phyloP scores from a whole-genome alignment of 257 asterid species.

The Leonotis leonurus region DNA sequence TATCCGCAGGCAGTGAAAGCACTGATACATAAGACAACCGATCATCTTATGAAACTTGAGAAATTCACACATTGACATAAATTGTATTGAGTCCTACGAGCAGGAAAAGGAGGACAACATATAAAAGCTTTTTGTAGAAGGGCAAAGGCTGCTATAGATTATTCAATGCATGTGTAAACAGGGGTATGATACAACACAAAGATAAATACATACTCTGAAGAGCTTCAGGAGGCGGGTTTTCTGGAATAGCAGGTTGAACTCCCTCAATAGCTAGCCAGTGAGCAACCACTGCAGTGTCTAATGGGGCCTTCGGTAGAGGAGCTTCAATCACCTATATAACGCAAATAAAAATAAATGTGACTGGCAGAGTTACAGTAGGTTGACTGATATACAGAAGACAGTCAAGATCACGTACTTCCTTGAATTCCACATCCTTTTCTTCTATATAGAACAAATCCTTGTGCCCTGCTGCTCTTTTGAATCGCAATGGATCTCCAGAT shows the following conservation, averaged over 20 bases:
- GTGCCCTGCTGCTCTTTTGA: conserved; percentile 89
- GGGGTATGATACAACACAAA: background rate
- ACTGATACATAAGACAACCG: conserved; percentile 29
- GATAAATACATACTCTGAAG: conserved; percentile 34
- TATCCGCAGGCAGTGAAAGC: conserved; percentile 59
- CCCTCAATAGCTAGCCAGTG: conserved; percentile 98
- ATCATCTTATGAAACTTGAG: conserved; percentile 10
- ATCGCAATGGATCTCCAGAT: conserved; percentile 75
- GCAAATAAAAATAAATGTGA: conserved; percentile 12
- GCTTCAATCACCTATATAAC: conserved; percentile 79
- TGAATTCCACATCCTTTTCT: conserved; percentile 86
- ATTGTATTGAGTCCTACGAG: background rate
- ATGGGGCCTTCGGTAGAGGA: conserved; percentile 88
- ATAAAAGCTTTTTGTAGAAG: background rate
- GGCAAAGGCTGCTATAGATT: background rate
- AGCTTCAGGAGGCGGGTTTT: conserved; percentile 90
- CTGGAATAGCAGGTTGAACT: conserved; percentile 94
- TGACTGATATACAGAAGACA: background rate
- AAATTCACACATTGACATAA: background rate
- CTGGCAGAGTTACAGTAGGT: background rate
- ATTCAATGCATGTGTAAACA: background rate
- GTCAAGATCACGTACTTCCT: conserved; percentile 51
- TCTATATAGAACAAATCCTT: conserved; percentile 86
- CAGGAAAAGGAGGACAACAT: background rate
- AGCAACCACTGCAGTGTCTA: conserved; percentile 69